Evolutionary conservation across 2,329 filamentous ascomycete genomes (phyloP).

Genomic region (Fusarium bactridioides): DNA sequence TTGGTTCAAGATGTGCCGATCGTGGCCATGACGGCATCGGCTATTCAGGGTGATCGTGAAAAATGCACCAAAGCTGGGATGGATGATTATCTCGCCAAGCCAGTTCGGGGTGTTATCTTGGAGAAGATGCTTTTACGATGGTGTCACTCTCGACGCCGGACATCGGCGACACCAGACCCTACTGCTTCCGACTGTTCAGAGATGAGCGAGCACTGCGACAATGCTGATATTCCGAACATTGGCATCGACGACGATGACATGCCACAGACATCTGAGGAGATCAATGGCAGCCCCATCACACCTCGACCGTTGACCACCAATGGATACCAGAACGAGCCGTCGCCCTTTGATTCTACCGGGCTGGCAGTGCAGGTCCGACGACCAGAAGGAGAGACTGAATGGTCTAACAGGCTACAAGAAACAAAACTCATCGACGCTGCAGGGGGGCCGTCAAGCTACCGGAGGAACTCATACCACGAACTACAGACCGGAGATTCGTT

Average conservation of each 20-base stretch:
- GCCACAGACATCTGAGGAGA: conserved; percentile 41
- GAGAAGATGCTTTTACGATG: conserved; percentile 78
- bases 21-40: conserved; percentile 83
- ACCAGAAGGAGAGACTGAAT: conserved; percentile 51
- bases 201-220: conserved; percentile 52
- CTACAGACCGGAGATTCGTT: conserved; percentile 52
- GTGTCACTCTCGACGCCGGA: conserved; percentile 53
- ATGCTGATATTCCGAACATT: conserved; percentile 51
- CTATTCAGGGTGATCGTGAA: conserved; percentile 78
- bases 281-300: conserved; percentile 47
- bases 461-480: conserved; percentile 48
- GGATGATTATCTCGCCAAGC: conserved; percentile 80
- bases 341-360: conserved; percentile 53
- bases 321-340: conserved; percentile 50
- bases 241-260: conserved; percentile 43
- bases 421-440: conserved; percentile 58
- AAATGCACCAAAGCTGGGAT: conserved; percentile 78
- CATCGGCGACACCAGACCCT: conserved; percentile 34
- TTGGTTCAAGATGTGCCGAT: conserved; percentile 72
- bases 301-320: conserved; percentile 51
- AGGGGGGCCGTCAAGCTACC: conserved; percentile 47
- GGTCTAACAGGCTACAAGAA: conserved; percentile 54
- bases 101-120: conserved; percentile 72
- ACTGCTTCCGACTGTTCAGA: conserved; percentile 57
- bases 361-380: conserved; percentile 45